A percentile compares a stretch with the other conserved stretches of the same genome.
phyloP scores from a whole-genome alignment of 2,329 filamentous ascomycete species.

The Sclerotinia glacialis region DNA sequence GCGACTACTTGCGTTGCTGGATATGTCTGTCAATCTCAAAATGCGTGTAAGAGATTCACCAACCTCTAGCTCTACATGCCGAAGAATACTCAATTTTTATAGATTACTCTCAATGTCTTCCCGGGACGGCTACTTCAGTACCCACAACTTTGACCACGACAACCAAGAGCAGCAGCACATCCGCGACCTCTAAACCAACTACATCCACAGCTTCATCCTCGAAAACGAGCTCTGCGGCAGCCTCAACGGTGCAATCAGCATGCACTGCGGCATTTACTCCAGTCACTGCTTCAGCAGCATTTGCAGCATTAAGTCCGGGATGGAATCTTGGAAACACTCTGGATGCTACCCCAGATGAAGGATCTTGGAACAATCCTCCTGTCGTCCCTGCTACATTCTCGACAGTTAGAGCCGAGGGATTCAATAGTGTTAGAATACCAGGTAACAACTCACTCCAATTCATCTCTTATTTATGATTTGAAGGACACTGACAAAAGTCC shows the following conservation, averaged over 20 bases:
- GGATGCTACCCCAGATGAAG: conserved; percentile 55
- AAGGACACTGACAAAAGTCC: conserved; percentile 10
- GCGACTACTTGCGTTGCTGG: conserved; percentile 18
- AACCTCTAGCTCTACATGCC: not conserved
- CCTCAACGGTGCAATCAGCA: conserved; percentile 16
- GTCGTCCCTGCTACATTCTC: conserved; percentile 51
- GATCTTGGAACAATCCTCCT: conserved; percentile 56
- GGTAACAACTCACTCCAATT: conserved; percentile 32
- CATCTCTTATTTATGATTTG: not conserved
- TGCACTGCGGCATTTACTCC: conserved; percentile 30
- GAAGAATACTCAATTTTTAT: conserved; percentile 1
- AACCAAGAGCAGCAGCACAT: not conserved
- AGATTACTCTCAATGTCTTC: conserved; percentile 25
- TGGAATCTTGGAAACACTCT: conserved; percentile 62
- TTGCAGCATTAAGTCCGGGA: conserved; percentile 51
- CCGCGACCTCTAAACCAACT: conserved; percentile 9
- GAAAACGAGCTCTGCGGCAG: not conserved
- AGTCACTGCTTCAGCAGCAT: conserved; percentile 31
- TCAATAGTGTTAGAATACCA: conserved; percentile 57
- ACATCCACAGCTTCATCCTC: conserved; percentile 13
- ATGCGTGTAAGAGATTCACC: conserved; percentile 15
- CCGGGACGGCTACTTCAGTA: conserved; percentile 10
- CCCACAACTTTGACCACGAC: conserved; percentile 13
- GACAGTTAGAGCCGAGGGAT: conserved; percentile 51
- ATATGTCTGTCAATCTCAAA: conserved; percentile 18